These are phyloP conservation scores for Alternaria infectoria DNA, from an alignment of 2,329 filamentous ascomycete genomes.

Conservation along the genomic window DNA sequence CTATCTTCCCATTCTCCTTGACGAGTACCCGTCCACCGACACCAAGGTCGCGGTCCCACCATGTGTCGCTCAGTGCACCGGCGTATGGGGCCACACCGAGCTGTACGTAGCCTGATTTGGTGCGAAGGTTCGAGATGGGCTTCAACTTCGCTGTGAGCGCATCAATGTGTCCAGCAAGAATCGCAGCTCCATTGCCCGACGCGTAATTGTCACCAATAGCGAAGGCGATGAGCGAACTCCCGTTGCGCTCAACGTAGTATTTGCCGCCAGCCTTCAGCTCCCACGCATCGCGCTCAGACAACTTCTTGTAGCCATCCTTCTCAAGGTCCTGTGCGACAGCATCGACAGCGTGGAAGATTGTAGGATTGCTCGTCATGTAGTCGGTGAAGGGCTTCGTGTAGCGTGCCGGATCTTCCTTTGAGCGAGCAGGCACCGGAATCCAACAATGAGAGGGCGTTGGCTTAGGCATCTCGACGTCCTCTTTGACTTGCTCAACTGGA, in stretches of 20 bases:
- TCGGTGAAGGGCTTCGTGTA: slow-evolving; percentile 86
- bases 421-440: slow-evolving; percentile 19
- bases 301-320: slow-evolving; percentile 75
- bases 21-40: slow-evolving; percentile 90
- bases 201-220: slow-evolving; percentile 79
- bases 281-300: slow-evolving; percentile 84
- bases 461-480: slow-evolving; percentile 6
- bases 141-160: slow-evolving; percentile 89
- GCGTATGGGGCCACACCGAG: slow-evolving; percentile 93
- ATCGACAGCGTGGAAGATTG: slow-evolving; percentile 87
- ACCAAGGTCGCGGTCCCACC: slow-evolving; percentile 96
- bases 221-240: slow-evolving; percentile 85
- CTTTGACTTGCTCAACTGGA: slow-evolving; percentile 9
- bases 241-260: slow-evolving; percentile 88
- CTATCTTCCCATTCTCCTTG: slow-evolving; percentile 78
- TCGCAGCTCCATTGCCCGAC: slow-evolving; percentile 83
- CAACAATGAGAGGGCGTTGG: slow-evolving; percentile 24
- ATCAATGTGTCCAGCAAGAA: slow-evolving; percentile 92
- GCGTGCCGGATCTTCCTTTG: slow-evolving; percentile 39
- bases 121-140: slow-evolving; percentile 85
- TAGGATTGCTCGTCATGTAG: slow-evolving; percentile 89
- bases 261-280: slow-evolving; percentile 80
- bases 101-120: slow-evolving; percentile 83
- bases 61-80: slow-evolving; percentile 83
- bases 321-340: slow-evolving; percentile 77